Base-by-base conservation (phyloP, 768 basidiomycete species). In the Mrakia frigida region DNA sequence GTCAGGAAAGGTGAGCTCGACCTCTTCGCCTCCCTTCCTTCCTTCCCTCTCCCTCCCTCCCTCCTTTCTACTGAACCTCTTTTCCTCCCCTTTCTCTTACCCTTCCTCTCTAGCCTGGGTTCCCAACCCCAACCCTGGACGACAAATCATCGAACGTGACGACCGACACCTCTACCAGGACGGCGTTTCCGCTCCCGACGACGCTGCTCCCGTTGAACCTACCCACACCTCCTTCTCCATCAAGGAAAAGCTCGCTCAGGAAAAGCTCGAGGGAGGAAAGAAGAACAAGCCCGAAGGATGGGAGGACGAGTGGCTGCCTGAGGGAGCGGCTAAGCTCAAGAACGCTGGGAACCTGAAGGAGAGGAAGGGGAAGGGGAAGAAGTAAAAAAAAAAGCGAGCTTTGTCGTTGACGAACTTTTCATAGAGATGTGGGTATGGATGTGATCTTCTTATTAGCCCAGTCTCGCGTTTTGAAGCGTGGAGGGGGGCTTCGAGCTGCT, bases 71-170 rank as follows among this genome's bases (percentile, higher is more conserved):
- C 71, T 73, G 71, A 72, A n/a, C n/a, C n/a, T n/a, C 56, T 14
- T 60, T 21, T 9, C 60, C 7, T 61, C 60, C 16, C 25, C 31
- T 6, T 37, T 31, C 2, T 63, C 33, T 37, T 28, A n/a, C n/a
- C 11, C 41, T 60, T 10, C 52, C 28, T 53, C 43, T 18, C 10
- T 39, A 56, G 74, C 76, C n/a, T 77, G 70, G 59, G 76, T 77
- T 18, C 70, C 72, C 63, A 77, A 77, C 71, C 76, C 76, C 50
- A 77, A 77, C 71, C 76, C 76, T 13, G 76, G 76, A 33, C 76
- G 76, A 21, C 76, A 77, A 63, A 59, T 77, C 52, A 70, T 77
- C 56, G 76, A 77, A 52, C 70, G 70, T 13, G 76, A 77, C 72
- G 70, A 77, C 76, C 61, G 76, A 53, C 76, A 77, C 72, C 76